phyloP scores from a whole-genome alignment of 257 asterid species.

The Solanum rostratum region DNA sequence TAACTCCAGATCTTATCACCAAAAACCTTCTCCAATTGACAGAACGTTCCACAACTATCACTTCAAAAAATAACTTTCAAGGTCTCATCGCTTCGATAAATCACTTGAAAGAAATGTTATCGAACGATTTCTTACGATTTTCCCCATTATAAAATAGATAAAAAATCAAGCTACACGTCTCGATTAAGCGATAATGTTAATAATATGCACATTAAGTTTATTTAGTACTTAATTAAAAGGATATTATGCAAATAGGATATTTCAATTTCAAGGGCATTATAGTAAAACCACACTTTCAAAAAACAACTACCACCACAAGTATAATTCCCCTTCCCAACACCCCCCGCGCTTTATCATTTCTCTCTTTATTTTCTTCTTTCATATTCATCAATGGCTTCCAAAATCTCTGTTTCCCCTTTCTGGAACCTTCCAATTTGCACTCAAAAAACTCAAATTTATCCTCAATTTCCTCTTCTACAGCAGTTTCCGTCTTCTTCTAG shows the following conservation, averaged over 20 bases:
- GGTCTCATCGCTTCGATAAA: too few species aligned
- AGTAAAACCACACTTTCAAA: background rate
- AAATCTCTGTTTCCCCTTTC: conserved; percentile 26
- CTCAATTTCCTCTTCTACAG: conserved; percentile 6
- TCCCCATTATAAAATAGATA: too few species aligned
- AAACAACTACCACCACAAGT: background rate
- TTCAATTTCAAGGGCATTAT: background rate
- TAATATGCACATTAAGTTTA: too few species aligned
- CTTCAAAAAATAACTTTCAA: too few species aligned
- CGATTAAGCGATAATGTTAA: too few species aligned
- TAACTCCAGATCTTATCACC: too few species aligned
- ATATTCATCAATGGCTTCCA: conserved; percentile 56
- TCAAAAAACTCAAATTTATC: conserved; percentile 13
- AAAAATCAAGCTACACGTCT: too few species aligned
- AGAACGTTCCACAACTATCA: too few species aligned
- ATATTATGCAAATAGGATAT: background rate
- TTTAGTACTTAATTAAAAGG: too few species aligned
- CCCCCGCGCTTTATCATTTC: background rate
- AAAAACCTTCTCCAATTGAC: too few species aligned
- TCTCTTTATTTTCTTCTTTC: background rate
- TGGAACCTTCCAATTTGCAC: conserved; percentile 21
- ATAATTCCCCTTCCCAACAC: background rate
- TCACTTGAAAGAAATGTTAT: too few species aligned
- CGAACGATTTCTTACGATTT: too few species aligned
- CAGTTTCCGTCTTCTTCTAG: conserved; percentile 18